Percentiles rank a stretch among this genome's conserved stretches.
These are phyloP conservation scores for Avena sativa DNA, from an alignment of 176 grass and related monocot genomes.

Conservation along the genomic window DNA sequence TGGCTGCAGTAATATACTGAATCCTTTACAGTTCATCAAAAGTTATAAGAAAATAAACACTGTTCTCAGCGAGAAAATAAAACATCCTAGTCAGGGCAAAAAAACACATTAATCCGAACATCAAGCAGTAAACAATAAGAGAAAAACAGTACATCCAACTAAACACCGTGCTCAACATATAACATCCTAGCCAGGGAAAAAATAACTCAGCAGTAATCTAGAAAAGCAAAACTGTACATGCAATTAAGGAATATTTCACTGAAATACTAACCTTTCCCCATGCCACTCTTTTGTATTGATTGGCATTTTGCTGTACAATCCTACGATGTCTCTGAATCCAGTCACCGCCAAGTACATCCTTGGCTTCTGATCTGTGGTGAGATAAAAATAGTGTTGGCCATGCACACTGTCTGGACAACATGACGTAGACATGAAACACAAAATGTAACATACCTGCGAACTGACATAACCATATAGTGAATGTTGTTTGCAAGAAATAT, in stretches of 20 bases:
- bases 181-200: background rate
- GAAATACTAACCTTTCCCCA: slow-evolving; percentile 73
- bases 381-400: slow-evolving; percentile 25
- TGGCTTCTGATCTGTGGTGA: slow-evolving; percentile 79
- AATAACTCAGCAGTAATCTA: slow-evolving; percentile 13
- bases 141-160: slow-evolving; percentile 7
- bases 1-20: slow-evolving; percentile 6
- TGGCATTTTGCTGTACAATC: slow-evolving; percentile 83
- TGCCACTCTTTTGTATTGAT: slow-evolving; percentile 84
- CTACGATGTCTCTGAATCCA: slow-evolving; percentile 88
- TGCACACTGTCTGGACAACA: background rate
- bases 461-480: slow-evolving; percentile 78
- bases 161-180: slow-evolving; percentile 22
- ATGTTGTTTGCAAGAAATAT: slow-evolving; percentile 98
- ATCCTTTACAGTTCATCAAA: slow-evolving; percentile 28
- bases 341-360: slow-evolving; percentile 83
- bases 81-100: slow-evolving; percentile 20
- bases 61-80: slow-evolving; percentile 30
- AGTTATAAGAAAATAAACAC: slow-evolving; percentile 32
- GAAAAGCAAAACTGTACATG: slow-evolving; percentile 21
- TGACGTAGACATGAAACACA: slow-evolving; percentile 30
- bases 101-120: slow-evolving; percentile 18
- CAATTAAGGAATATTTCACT: background rate
- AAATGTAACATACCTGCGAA: slow-evolving; percentile 63
- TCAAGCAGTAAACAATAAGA: background rate